A percentile compares a stretch with the other conserved stretches of the same genome.
phyloP scores from a whole-genome alignment of 306 rosid genomes.

The Arachis hypogaea region DNA sequence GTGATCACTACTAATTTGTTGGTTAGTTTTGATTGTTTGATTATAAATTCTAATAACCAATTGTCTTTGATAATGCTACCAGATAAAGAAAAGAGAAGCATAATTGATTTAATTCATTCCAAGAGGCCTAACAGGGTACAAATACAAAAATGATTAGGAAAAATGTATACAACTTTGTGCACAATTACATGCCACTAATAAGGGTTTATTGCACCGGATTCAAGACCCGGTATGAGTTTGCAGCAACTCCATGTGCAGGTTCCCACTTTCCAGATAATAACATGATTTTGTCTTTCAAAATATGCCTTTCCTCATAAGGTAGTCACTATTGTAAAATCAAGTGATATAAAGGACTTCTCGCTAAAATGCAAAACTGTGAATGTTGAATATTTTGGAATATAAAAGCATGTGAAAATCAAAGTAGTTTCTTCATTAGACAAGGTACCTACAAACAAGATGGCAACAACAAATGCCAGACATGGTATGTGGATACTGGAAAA shows the following conservation, averaged over 20 bases:
- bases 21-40: no score
- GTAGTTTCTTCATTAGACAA: conserved; percentile 53
- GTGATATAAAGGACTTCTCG: conserved; percentile 13
- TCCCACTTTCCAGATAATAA: no score
- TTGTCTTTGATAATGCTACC: conserved; percentile 15
- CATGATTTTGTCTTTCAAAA: no score
- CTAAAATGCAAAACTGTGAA: conserved; percentile 16
- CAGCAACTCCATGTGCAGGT: no score
- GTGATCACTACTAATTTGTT: no score
- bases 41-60: background rate
- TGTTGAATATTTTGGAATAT: conserved; percentile 22
- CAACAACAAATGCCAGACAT: conserved; percentile 66
- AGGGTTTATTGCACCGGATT: background rate
- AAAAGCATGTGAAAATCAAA: conserved; percentile 27
- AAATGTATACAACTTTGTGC: background rate
- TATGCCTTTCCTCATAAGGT: conserved; percentile 20
- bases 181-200: conserved; percentile 1
- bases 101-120: conserved; percentile 3
- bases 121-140: background rate
- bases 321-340: conserved; percentile 25
- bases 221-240: background rate
- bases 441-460: conserved; percentile 95
- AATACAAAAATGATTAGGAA: background rate
- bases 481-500: conserved; percentile 60
- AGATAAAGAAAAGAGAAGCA: conserved; percentile 4